Base-by-base conservation (phyloP, 2,329 filamentous ascomycete species). In the Paracamarosporium sp. region DNA sequence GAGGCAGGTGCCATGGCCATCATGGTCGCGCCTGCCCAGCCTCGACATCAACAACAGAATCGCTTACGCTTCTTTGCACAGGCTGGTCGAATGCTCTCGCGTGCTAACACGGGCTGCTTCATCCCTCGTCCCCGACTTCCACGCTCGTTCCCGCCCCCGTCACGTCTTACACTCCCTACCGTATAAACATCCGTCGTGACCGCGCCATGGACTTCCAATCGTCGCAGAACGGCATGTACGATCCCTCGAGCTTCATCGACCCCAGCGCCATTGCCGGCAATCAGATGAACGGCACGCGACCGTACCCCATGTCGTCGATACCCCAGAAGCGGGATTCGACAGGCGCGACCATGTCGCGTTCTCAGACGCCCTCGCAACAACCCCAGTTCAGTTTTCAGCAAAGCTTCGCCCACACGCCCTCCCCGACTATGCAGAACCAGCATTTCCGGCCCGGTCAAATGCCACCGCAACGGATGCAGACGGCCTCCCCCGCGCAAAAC, bases 401-500 rank as follows among this genome's bases (percentile, higher is more conserved):
- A 61, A 87, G 87, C 55, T 96, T 94, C 74, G 88, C 92, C 61
- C 93, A 97, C 79, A 97, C 92, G 36, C 94, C 94, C 11, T 98
- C 95, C 6, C 95, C 95, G 27, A 94, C 96, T 61, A 93, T 97
- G 87, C 87, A 87, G 60, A 93, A 90, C 72, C 93, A 96, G 71
- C 84, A 87, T 53, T 88, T 87, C 78, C 83, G 77, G 55, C 90
- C 71, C 85, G 85, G 64, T 68, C 69, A 71, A 50, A 65, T 73
- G 62, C 88, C 90, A 13, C 84, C 74, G 13, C 77, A 79, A 63
- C 69, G 93, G 70, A 92, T 98, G 76, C 90, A 93, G 64, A 97
- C 94, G 44, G 90, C 92, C 41, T 98, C 95, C 30, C 94, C 95
- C 3, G 97, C 95, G 43, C 94, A 95, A 11, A 94, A 95, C 76